phyloP scores from a whole-genome alignment of 495 filamentous ascomycete genomes.

The Podospora tetraspora region DNA sequence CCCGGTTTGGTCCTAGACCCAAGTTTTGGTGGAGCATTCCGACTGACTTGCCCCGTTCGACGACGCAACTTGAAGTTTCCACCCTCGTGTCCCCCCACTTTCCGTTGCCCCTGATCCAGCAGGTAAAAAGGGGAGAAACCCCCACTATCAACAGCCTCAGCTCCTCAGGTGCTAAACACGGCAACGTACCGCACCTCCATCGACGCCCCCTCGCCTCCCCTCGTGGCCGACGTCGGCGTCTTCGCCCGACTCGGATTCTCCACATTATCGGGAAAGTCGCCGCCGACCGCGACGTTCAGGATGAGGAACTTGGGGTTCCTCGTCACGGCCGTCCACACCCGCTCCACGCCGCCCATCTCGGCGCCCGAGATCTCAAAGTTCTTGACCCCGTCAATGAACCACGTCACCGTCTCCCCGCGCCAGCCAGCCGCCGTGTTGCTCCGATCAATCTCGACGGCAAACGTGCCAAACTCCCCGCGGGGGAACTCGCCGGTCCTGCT shows the following conservation, averaged over 20 bases:
- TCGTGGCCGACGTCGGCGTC: slow-evolving; percentile 15
- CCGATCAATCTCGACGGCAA: slow-evolving; percentile 39
- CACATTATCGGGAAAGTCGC: slow-evolving; percentile 24
- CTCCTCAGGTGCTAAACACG: slow-evolving; percentile 14
- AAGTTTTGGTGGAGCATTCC: background rate
- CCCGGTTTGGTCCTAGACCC: background rate
- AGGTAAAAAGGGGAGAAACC: background rate
- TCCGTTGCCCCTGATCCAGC: background rate
- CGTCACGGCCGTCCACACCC: slow-evolving; percentile 37
- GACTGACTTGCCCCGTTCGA: background rate
- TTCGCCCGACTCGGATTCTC: slow-evolving; percentile 1
- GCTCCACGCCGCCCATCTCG: slow-evolving; percentile 32
- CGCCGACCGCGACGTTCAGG: slow-evolving; percentile 46
- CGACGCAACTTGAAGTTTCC: background rate
- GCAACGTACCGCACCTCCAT: slow-evolving; percentile 21
- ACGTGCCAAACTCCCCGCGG: slow-evolving; percentile 37
- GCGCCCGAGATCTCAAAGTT: slow-evolving; percentile 19
- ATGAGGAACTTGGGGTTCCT: slow-evolving; percentile 33
- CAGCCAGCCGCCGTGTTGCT: slow-evolving; percentile 25
- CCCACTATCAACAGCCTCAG: background rate
- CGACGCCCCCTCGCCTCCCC: slow-evolving; percentile 7
- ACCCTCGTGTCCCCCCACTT: background rate
- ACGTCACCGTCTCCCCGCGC: slow-evolving; percentile 39
- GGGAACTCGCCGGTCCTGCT: slow-evolving; percentile 22
- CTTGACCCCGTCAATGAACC: slow-evolving; percentile 34